These are phyloP conservation scores for Aciculosporium take DNA, from an alignment of 2,329 filamentous ascomycete species.

Conservation along the genomic window DNA sequence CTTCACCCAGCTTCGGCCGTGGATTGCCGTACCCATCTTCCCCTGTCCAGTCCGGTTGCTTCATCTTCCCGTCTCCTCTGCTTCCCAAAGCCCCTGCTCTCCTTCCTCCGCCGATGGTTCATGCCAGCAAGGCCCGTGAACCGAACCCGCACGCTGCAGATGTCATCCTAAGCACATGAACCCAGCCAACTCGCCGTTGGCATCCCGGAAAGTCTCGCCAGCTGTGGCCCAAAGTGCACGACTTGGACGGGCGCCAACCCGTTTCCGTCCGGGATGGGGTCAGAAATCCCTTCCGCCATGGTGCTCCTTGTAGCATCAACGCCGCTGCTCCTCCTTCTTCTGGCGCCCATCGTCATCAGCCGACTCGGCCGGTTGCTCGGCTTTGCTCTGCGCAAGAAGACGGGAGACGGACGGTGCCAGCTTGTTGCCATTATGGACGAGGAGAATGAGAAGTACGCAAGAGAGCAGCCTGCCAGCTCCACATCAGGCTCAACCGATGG, in stretches of 20 bases:
- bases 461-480: slow-evolving; percentile 20
- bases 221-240: slow-evolving; percentile 16
- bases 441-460: slow-evolving; percentile 25
- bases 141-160: background rate
- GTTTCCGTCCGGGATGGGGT: slow-evolving; percentile 17
- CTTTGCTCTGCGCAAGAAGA: slow-evolving; percentile 48
- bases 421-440: slow-evolving; percentile 39
- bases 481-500: slow-evolving; percentile 39
- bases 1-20: background rate
- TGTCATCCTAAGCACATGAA: background rate
- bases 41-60: background rate
- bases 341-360: slow-evolving; percentile 13
- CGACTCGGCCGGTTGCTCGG: slow-evolving; percentile 34
- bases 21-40: background rate
- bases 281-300: slow-evolving; percentile 14
- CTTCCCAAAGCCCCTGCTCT: too few species aligned
- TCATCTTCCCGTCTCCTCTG: background rate
- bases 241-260: slow-evolving; percentile 14
- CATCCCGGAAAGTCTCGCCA: background rate
- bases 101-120: too few species aligned
- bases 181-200: background rate
- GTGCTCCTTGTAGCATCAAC: slow-evolving; percentile 10
- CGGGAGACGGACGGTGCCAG: slow-evolving; percentile 44
- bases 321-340: slow-evolving; percentile 12
- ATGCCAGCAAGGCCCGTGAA: background rate